Percentiles rank a stretch among this genome's conserved stretches.
phyloP scores from a whole-genome alignment of 2,329 filamentous ascomycete genomes.

The Lasiodiplodia hormozganensis region DNA sequence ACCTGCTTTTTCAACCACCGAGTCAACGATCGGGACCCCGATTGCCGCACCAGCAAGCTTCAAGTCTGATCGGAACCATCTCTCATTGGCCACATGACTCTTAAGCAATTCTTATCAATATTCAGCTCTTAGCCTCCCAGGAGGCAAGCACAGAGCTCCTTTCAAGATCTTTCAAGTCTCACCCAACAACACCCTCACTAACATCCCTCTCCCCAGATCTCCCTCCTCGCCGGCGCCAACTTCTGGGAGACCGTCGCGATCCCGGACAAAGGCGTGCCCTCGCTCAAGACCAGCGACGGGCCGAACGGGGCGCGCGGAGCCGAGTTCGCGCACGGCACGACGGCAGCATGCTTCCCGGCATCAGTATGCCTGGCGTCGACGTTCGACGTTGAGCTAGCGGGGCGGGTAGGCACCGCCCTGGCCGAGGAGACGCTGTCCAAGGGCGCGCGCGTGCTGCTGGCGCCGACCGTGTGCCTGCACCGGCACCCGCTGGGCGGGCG shows the following conservation, averaged over 20 bases:
- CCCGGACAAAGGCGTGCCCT: constrained; percentile 66
- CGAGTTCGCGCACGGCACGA: constrained; percentile 65
- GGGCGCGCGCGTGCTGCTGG: constrained; percentile 75
- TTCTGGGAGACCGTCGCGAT: constrained; percentile 73
- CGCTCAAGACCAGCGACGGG: constrained; percentile 70
- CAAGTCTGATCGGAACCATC: neutral
- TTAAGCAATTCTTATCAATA: neutral
- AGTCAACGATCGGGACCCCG: neutral
- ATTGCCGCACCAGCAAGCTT: neutral
- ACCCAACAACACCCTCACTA: neutral
- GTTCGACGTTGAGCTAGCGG: constrained; percentile 75
- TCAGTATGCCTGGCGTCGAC: constrained; percentile 80
- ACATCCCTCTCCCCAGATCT: constrained; percentile 38
- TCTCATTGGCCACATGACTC: neutral
- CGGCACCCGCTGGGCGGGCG: constrained; percentile 82
- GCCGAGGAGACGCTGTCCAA: constrained; percentile 75
- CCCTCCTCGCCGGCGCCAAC: constrained; percentile 61
- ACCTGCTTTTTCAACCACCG: neutral
- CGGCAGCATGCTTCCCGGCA: constrained; percentile 78
- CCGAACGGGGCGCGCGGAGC: constrained; percentile 74
- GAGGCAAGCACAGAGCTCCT: neutral
- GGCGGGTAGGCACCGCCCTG: constrained; percentile 72
- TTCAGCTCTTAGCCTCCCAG: neutral
- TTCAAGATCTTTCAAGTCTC: neutral
- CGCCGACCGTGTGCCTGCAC: constrained; percentile 82